Conservation (phyloP, 2,329 filamentous ascomycete genomes). For the Calonectria ilicicola region DNA sequence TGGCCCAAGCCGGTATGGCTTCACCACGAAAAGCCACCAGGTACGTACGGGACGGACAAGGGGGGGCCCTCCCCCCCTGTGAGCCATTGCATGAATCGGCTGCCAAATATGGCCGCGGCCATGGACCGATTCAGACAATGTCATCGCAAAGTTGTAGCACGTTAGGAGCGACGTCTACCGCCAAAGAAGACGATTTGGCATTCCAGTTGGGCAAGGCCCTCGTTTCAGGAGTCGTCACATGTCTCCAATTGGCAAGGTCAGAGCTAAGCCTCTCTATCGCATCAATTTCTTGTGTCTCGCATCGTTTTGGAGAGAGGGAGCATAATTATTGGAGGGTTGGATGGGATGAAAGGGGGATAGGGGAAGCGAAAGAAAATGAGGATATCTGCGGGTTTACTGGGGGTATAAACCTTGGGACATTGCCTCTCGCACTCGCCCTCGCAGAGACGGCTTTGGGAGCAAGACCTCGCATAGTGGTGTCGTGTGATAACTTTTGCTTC, state of each 20-base stretch:
- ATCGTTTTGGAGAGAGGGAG: constrained; percentile 19
- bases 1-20: neutral
- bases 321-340: constrained; percentile 20
- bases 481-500: neutral
- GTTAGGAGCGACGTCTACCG: neutral
- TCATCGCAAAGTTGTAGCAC: constrained; percentile 13
- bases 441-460: neutral
- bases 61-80: neutral
- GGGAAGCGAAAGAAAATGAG: constrained; percentile 13
- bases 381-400: neutral
- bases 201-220: constrained; percentile 7
- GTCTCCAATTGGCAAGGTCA: constrained; percentile 1
- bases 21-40: neutral
- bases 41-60: constrained; percentile 3
- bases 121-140: constrained; percentile 13
- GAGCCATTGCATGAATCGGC: constrained; percentile 24
- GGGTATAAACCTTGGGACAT: constrained; percentile 20
- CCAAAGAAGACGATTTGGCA: constrained; percentile 1
- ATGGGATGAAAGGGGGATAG: neutral
- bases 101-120: constrained; percentile 12
- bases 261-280: constrained; percentile 21
- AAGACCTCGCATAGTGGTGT: neutral
- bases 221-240: constrained; percentile 21
- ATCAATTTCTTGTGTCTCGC: constrained; percentile 19
- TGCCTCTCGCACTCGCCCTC: neutral